These are phyloP conservation scores for Vaccinium corymbosum DNA, from an alignment of 148 eudicot species.

Conservation along the genomic window DNA sequence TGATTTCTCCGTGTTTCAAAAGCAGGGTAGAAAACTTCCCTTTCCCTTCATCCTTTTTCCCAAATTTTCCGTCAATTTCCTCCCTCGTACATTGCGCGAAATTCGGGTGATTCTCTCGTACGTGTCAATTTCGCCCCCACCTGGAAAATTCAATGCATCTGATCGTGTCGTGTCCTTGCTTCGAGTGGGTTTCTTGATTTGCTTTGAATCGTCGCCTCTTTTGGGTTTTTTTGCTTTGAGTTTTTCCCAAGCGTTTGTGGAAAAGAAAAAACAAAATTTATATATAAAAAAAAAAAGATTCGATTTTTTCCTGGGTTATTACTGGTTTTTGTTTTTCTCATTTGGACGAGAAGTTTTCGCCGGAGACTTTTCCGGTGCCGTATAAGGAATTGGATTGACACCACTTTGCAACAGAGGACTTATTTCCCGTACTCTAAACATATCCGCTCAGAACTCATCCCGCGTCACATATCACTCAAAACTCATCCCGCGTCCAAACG, in stretches of 20 bases:
- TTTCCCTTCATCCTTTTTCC: not conserved
- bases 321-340: slow-evolving; percentile 4
- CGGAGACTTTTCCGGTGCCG: not conserved
- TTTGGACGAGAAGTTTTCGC: not conserved
- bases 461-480: too few species aligned
- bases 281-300: not conserved
- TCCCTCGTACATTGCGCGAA: slow-evolving; percentile 10
- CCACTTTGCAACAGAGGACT: not conserved
- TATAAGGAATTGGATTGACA: not conserved
- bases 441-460: too few species aligned
- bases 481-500: too few species aligned
- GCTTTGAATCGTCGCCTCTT: slow-evolving; percentile 11
- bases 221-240: slow-evolving; percentile 15
- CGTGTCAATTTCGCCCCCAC: not conserved
- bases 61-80: not conserved
- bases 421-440: not conserved
- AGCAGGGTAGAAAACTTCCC: not conserved
- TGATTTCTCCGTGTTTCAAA: slow-evolving; percentile 5
- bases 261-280: too few species aligned
- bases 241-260: not conserved
- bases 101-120: slow-evolving; percentile 4
- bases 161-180: not conserved
- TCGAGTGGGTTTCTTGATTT: not conserved
- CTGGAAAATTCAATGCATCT: not conserved
- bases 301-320: not conserved